These are phyloP conservation scores for Colletotrichum sp. DNA, from an alignment of 2,329 filamentous ascomycete genomes.

Conservation along the genomic window DNA sequence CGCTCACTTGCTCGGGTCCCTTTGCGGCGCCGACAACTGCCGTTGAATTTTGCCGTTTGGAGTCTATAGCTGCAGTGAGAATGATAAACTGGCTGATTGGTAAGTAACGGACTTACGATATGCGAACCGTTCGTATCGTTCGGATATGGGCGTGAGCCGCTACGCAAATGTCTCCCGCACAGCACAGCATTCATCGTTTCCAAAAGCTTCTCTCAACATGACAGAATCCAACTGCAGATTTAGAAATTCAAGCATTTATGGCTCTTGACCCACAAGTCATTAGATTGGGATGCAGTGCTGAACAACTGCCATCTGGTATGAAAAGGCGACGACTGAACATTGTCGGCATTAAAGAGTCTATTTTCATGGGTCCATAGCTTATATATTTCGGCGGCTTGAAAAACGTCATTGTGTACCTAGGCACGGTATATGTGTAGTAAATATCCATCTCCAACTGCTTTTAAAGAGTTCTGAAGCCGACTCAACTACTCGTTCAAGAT, in stretches of 20 bases:
- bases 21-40: neutral
- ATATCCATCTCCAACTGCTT: fast-evolving
- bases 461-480: neutral
- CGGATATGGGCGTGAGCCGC: too few species aligned
- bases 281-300: neutral
- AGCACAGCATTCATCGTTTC: neutral
- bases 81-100: neutral
- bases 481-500: neutral
- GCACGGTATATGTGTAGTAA: too few species aligned
- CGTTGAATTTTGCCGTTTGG: neutral
- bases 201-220: neutral
- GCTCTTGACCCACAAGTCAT: fast-evolving
- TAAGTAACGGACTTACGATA: neutral
- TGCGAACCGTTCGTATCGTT: neutral
- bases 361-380: neutral
- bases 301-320: fast-evolving
- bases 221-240: fast-evolving
- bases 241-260: neutral
- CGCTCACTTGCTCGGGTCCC: neutral
- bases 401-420: too few species aligned
- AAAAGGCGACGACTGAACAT: neutral
- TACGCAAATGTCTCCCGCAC: neutral
- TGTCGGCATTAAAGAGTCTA: fast-evolving
- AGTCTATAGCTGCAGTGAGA: neutral
- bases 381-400: fast-evolving